Conservation (phyloP, 2,329 filamentous ascomycete genomes). For the Cadophora gregata region DNA sequence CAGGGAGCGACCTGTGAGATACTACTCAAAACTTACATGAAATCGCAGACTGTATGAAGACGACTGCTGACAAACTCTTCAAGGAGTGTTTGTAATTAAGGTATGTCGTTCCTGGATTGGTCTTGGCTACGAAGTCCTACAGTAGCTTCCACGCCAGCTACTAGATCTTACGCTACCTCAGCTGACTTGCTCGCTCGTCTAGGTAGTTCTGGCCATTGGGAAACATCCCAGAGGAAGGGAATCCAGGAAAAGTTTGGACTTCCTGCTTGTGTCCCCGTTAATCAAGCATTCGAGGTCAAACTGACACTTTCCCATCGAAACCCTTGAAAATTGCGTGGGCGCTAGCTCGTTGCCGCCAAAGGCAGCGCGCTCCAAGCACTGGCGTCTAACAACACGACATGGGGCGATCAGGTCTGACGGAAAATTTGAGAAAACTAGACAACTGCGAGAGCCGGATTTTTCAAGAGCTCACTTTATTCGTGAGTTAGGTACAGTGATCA, state of each 20-base stretch:
- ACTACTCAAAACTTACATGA: neutral
- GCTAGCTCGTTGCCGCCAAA: neutral
- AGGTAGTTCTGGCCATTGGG: neutral
- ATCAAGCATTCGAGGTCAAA: neutral
- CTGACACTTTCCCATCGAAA: neutral
- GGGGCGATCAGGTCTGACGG: neutral
- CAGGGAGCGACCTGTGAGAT: neutral
- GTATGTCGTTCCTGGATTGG: neutral
- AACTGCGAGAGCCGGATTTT: neutral
- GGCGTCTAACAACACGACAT: neutral
- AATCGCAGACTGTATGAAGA: neutral
- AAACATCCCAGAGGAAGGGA: neutral
- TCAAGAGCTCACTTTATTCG: neutral
- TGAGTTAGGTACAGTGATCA: neutral
- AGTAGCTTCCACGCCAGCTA: neutral
- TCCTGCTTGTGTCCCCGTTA: neutral
- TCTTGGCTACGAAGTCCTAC: neutral
- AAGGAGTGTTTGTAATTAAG: neutral
- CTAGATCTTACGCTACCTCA: neutral
- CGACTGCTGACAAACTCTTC: neutral
- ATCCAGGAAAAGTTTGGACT: neutral
- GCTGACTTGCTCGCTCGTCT: neutral
- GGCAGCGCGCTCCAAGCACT: neutral
- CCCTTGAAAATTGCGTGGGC: neutral
- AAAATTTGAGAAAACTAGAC: neutral